Conservation (phyloP, 176 grass and related monocot genomes). For the Aegilops sharonensis region DNA sequence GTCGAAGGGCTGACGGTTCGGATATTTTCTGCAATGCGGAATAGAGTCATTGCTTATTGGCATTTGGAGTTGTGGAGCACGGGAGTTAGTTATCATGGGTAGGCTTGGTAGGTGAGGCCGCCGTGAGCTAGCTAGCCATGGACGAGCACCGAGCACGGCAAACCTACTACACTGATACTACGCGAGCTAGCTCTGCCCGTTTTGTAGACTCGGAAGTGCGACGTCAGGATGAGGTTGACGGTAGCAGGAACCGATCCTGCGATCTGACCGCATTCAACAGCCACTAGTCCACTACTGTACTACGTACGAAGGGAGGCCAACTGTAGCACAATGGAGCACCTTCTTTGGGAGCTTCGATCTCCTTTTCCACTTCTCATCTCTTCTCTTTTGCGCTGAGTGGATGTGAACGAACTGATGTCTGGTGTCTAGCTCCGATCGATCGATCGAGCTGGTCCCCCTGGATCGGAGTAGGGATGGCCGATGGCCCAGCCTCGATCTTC, state of each 20-base stretch:
- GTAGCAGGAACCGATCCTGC: neutral
- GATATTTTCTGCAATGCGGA: too few relatives aligned
- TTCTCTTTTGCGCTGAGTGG: neutral
- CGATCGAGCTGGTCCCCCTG: neutral
- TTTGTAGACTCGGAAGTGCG: neutral
- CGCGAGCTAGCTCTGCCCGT: neutral
- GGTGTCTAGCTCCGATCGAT: neutral
- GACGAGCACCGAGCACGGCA: neutral
- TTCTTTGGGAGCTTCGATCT: neutral
- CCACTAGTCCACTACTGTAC: neutral
- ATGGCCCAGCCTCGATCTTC: neutral
- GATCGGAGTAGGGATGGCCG: neutral
- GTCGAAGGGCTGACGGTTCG: too few relatives aligned
- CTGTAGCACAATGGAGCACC: neutral
- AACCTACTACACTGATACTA: neutral
- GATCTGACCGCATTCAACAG: neutral
- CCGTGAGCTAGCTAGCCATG: neutral
- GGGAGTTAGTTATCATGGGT: too few relatives aligned
- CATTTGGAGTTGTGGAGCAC: too few relatives aligned
- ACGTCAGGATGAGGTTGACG: neutral
- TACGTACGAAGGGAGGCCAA: too few relatives aligned
- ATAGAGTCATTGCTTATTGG: too few relatives aligned
- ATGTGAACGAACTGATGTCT: neutral
- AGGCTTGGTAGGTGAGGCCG: too few relatives aligned
- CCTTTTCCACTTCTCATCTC: neutral